Percentiles rank a stretch among this genome's conserved stretches.
Conservation (phyloP, 2,329 filamentous ascomycete species). For the Pyrenophora teres region DNA sequence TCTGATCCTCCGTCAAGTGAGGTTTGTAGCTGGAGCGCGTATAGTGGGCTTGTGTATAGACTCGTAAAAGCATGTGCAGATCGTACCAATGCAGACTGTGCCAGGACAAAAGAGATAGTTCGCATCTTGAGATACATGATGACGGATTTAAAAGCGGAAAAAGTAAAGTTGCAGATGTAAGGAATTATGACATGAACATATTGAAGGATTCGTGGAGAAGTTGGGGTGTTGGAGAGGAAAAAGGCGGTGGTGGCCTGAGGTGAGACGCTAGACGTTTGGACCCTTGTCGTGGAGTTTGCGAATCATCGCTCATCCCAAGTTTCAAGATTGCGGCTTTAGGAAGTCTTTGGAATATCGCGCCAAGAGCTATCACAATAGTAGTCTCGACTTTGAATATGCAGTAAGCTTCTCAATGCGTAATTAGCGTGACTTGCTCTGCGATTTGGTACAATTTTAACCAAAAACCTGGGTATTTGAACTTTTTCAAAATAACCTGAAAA, state of each 20-base stretch:
- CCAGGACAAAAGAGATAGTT: not conserved
- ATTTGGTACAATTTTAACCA: constrained; percentile 1
- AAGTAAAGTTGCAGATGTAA: not conserved
- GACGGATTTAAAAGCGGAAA: not conserved
- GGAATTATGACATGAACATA: not conserved
- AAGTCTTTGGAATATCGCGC: too few species aligned
- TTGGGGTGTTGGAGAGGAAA: not conserved
- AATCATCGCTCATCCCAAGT: not conserved
- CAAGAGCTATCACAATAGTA: too few species aligned
- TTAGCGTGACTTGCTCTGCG: not conserved
- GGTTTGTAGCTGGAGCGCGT: constrained; percentile 15
- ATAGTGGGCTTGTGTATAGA: constrained; percentile 29
- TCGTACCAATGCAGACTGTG: not conserved
- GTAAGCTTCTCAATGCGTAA: too few species aligned
- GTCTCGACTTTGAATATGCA: too few species aligned
- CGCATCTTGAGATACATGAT: not conserved
- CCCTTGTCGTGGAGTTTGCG: constrained; percentile 12
- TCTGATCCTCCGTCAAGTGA: constrained; percentile 17
- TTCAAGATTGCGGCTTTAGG: too few species aligned
- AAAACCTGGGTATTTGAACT: constrained; percentile 24
- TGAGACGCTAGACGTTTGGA: constrained; percentile 27
- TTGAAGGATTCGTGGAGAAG: not conserved
- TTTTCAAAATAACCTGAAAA: constrained; percentile 26
- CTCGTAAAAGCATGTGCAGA: constrained; percentile 6
- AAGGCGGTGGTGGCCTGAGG: not conserved